These are phyloP conservation scores for Capsicum chinense DNA, from an alignment of 257 asterid species.

Conservation along the genomic window DNA sequence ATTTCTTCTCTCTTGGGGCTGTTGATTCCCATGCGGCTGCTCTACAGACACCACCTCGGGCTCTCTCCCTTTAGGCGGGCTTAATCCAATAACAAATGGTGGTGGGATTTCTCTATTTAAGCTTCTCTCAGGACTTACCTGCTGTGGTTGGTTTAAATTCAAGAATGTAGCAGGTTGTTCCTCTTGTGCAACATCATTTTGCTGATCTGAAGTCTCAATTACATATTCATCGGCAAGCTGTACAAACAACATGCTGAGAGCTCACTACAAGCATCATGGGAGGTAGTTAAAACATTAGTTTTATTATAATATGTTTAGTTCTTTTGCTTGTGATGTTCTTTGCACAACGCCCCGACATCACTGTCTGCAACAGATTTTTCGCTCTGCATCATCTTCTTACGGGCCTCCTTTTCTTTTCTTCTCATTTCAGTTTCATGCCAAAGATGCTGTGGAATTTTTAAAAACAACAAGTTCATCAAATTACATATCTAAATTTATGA, in stretches of 20 bases:
- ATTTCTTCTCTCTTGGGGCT: slow-evolving; percentile 18
- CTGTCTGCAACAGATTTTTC: background rate
- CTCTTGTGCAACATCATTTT: too few relatives aligned
- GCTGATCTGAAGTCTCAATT: too few relatives aligned
- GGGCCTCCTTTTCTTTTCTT: background rate
- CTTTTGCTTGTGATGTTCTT: background rate
- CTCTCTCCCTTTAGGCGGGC: background rate
- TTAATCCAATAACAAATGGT: background rate
- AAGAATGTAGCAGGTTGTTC: slow-evolving; percentile 40
- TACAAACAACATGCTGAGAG: too few relatives aligned
- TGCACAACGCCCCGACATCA: background rate
- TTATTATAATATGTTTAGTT: too few relatives aligned
- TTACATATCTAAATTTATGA: background rate
- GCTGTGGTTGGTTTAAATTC: slow-evolving; percentile 24
- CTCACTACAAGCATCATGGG: too few relatives aligned
- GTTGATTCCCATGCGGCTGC: slow-evolving; percentile 18
- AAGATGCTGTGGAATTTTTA: background rate
- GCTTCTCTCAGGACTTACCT: slow-evolving; percentile 40
- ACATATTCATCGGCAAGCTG: too few relatives aligned
- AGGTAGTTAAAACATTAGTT: too few relatives aligned
- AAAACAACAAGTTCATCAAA: background rate
- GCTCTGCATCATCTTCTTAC: too few relatives aligned
- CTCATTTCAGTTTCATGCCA: background rate
- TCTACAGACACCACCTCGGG: background rate
- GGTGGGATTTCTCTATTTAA: background rate